phyloP scores from a whole-genome alignment of 2,329 filamentous ascomycete genomes.

The Fragosphaeria purpurea region DNA sequence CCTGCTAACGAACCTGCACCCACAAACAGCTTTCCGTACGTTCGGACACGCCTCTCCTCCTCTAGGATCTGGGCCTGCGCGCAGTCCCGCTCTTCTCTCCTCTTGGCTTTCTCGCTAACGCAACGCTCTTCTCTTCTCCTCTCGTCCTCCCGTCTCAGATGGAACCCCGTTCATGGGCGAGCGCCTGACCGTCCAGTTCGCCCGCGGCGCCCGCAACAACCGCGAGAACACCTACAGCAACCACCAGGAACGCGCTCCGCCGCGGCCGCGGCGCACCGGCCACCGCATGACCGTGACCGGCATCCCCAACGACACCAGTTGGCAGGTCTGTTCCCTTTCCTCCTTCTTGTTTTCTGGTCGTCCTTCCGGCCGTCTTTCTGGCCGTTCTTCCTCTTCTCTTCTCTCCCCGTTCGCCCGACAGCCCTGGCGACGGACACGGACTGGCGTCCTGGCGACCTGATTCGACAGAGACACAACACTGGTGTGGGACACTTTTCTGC shows the following conservation, averaged over 20 bases:
- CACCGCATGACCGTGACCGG: slow-evolving; percentile 97
- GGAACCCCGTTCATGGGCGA: slow-evolving; percentile 97
- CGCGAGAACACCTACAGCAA: slow-evolving; percentile 37
- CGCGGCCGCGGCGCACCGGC: slow-evolving; percentile 83
- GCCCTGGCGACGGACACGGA: background rate
- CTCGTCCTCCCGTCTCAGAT: slow-evolving; percentile 50
- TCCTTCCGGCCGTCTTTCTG: background rate
- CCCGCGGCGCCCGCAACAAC: slow-evolving; percentile 61
- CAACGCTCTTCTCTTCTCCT: slow-evolving; percentile 16
- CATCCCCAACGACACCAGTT: slow-evolving; percentile 96
- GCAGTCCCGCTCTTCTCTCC: background rate
- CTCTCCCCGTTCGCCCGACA: background rate
- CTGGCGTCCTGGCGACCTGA: too few relatives aligned
- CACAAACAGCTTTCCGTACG: slow-evolving; percentile 13
- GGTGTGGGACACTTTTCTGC: too few relatives aligned
- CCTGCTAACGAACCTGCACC: slow-evolving; percentile 7
- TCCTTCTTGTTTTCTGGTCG: background rate
- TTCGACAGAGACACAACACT: too few relatives aligned
- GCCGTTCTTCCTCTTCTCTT: background rate
- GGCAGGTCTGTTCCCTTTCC: slow-evolving; percentile 80
- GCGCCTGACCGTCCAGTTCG: slow-evolving; percentile 95
- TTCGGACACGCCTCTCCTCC: background rate
- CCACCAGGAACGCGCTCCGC: slow-evolving; percentile 46
- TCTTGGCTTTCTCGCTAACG: slow-evolving; percentile 12
- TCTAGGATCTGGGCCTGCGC: background rate